A percentile compares a stretch with the other conserved stretches of the same genome.
These are phyloP conservation scores for Calonectria fujianensis DNA, from an alignment of 2,329 filamentous ascomycete species.

Conservation along the genomic window DNA sequence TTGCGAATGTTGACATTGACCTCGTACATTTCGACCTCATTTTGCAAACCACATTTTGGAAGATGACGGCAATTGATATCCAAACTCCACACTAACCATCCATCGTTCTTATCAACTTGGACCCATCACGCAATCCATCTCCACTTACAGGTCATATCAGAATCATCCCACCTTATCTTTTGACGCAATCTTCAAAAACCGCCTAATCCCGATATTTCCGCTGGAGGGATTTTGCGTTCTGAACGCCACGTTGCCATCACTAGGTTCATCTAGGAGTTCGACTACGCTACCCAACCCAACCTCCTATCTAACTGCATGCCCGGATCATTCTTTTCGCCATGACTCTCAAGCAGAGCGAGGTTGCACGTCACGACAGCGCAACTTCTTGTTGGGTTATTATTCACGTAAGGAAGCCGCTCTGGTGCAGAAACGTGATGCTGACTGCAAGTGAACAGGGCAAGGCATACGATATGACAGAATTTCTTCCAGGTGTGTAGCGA, in stretches of 20 bases:
- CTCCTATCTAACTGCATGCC: neutral
- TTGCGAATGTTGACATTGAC: no score
- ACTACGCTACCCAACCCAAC: neutral
- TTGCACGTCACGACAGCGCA: slow-evolving; percentile 83
- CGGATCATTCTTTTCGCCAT: neutral
- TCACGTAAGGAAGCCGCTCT: slow-evolving; percentile 73
- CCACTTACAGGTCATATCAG: neutral
- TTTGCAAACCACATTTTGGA: neutral
- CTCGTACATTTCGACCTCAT: neutral
- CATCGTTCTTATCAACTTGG: neutral
- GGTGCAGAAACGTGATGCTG: slow-evolving; percentile 18
- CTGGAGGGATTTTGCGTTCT: neutral
- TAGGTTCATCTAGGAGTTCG: neutral
- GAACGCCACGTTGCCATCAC: neutral
- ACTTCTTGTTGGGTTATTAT: slow-evolving; percentile 96
- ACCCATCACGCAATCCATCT: neutral
- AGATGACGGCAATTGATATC: neutral
- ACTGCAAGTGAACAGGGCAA: slow-evolving; percentile 71
- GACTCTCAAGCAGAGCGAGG: slow-evolving; percentile 57
- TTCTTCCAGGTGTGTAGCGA: slow-evolving; percentile 78
- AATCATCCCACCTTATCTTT: neutral
- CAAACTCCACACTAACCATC: neutral
- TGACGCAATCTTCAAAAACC: neutral
- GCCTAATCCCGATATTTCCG: neutral
- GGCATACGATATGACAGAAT: slow-evolving; percentile 93